A percentile compares a stretch with the other conserved stretches of the same genome.
Evolutionary conservation across 2,329 filamentous ascomycete species (phyloP).

Genomic region (Fusarium graminum): DNA sequence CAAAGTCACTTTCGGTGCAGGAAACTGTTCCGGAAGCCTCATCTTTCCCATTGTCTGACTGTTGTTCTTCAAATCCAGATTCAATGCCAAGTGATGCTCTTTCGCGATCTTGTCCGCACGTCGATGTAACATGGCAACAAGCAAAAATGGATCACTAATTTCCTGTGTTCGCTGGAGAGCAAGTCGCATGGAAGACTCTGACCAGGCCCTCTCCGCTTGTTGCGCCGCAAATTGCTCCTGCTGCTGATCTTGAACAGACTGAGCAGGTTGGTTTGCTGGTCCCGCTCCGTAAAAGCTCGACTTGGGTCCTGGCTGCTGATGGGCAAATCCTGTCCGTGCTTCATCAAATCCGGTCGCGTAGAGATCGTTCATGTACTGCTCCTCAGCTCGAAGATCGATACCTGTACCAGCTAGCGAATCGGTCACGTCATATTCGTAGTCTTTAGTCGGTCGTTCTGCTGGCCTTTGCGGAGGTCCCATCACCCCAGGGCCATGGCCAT

Average conservation of each 20-base stretch:
- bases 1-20: slow-evolving; percentile 66
- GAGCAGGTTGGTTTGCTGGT: slow-evolving; percentile 72
- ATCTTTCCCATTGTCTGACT: slow-evolving; percentile 62
- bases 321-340: slow-evolving; percentile 63
- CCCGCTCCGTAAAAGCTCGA: slow-evolving; percentile 74
- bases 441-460: slow-evolving; percentile 72
- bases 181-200: slow-evolving; percentile 71
- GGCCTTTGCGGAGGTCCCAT: slow-evolving; percentile 73
- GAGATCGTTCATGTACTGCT: slow-evolving; percentile 80
- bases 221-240: slow-evolving; percentile 76
- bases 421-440: slow-evolving; percentile 78
- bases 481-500: slow-evolving; percentile 46
- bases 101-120: slow-evolving; percentile 69
- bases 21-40: slow-evolving; percentile 63
- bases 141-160: slow-evolving; percentile 79
- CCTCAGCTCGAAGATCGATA: slow-evolving; percentile 88
- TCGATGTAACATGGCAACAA: slow-evolving; percentile 71
- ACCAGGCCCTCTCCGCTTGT: slow-evolving; percentile 74
- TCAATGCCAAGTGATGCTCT: slow-evolving; percentile 69
- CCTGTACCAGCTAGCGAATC: slow-evolving; percentile 88
- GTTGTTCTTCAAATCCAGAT: slow-evolving; percentile 66
- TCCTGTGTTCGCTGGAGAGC: slow-evolving; percentile 75
- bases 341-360: slow-evolving; percentile 68
- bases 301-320: slow-evolving; percentile 67
- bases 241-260: slow-evolving; percentile 58